Evolutionary conservation across 805 yeast genomes (phyloP), one percentile per base, ranked within the genome.

Genomic region (Spathaspora arborariae): DNA sequence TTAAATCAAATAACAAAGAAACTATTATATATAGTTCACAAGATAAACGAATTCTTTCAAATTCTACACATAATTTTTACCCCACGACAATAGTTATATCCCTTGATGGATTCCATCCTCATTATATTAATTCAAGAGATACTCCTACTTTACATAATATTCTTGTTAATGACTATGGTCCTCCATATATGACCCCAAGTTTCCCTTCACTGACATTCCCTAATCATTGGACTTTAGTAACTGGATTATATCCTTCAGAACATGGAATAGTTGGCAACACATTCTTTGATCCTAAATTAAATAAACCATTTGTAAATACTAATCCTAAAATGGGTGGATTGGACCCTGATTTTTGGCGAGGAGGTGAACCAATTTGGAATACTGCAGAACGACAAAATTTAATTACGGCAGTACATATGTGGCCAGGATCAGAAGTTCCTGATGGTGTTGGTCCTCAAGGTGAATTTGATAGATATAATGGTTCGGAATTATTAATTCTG

Each of bases 141-240:
- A 91, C 97, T 0, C 98, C 98, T 0, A 70, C 80, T 33, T 58
- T 91, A 60, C 82, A 85, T 57, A 63, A 71, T 8, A 62, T 91
- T 61, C 65, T 81, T 51, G 52, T 72, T 3, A 64, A 78, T 20
- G 76, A 72, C 4, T 76, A 70, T 43, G 85, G 83, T 13, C 81
- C 89, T 3, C 97, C 97, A 1, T 89, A 79, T 58, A 88, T 92
- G 92, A 66, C 68, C 7, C 96, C 97, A 1, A 78, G 89, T 2
- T 89, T 90, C 60, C 97, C 97, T 3, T 80, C 96, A 0, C 85
- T 88, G 20, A 87, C 96, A 0, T 88, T 88, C 56, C 94, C 96
- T 0, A 91, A 92, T 61, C 96, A 90, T 63, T 92, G 96, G 92
- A 82, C 96, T 0, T 62, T 91, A 53, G 84, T 85, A 1, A 92